Conservation (phyloP, 306 rosid genomes). For the Carpinus viminea region DNA sequence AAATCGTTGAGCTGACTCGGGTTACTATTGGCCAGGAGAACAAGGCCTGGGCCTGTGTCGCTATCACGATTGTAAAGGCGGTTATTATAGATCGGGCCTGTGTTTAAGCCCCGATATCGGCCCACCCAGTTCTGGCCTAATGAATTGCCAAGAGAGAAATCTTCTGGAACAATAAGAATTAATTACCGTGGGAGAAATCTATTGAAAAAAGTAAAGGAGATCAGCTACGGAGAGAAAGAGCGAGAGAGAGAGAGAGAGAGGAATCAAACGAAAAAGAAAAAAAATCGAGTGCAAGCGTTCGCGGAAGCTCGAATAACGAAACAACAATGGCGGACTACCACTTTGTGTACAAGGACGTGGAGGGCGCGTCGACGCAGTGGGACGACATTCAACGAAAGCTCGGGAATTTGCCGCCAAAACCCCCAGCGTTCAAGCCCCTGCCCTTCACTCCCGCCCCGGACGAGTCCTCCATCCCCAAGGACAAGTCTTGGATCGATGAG, state of each 20-base stretch:
- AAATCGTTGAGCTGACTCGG: neutral
- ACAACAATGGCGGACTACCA: conserved; percentile 75
- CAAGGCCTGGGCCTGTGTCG: neutral
- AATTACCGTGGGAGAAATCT: no score
- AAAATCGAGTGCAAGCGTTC: neutral
- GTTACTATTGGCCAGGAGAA: neutral
- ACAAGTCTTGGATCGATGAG: conserved; percentile 74
- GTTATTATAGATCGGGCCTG: neutral
- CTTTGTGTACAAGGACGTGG: conserved; percentile 80
- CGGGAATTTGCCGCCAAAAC: conserved; percentile 78
- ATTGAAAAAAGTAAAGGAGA: no score
- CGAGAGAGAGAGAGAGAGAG: neutral
- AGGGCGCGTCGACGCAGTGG: conserved; percentile 97
- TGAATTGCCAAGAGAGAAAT: no score
- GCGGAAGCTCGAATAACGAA: neutral
- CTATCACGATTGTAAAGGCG: no score
- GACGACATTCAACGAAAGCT: conserved; percentile 85
- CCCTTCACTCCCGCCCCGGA: conserved; percentile 65
- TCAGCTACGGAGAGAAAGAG: no score
- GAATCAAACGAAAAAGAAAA: neutral
- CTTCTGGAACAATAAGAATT: no score
- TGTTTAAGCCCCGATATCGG: neutral
- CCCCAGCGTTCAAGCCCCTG: conserved; percentile 80
- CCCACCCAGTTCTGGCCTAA: neutral
- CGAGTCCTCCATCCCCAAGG: conserved; percentile 61